Conservation (phyloP, 169 alveolate genomes). For the Plasmodium adleri region DNA sequence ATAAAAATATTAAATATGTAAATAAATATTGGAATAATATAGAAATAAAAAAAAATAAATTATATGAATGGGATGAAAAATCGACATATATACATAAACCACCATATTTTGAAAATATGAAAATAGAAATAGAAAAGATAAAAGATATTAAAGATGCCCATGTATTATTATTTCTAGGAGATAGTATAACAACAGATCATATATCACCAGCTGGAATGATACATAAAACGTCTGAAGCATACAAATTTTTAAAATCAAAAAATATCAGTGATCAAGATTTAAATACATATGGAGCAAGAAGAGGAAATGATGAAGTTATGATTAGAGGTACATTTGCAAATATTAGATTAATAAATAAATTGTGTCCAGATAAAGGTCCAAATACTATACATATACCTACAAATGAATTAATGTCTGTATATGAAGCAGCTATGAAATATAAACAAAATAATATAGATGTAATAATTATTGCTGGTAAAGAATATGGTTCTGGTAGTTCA, state of each 20-base stretch:
- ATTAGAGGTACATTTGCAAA: slow-evolving; percentile 98
- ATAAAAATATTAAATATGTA: slow-evolving; percentile 92
- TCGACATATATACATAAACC: slow-evolving; percentile 97
- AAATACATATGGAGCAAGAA: slow-evolving; percentile 97
- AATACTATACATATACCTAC: slow-evolving; percentile 93
- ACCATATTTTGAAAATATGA: slow-evolving; percentile 92
- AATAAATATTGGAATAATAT: slow-evolving; percentile 94
- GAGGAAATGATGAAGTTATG: slow-evolving; percentile 98
- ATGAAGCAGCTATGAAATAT: slow-evolving; percentile 94
- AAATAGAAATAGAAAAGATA: slow-evolving; percentile 52
- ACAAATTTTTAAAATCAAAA: slow-evolving; percentile 87
- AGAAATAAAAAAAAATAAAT: slow-evolving; percentile 90
- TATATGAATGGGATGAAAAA: slow-evolving; percentile 93
- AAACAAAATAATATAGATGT: slow-evolving; percentile 76
- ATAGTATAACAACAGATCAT: slow-evolving; percentile 97
- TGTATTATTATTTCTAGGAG: slow-evolving; percentile 91
- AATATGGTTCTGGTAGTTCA: slow-evolving; percentile 97
- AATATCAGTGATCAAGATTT: slow-evolving; percentile 93
- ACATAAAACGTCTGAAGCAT: slow-evolving; percentile 95
- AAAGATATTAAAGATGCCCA: slow-evolving; percentile 84
- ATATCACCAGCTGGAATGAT: slow-evolving; percentile 98
- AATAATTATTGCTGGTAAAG: slow-evolving; percentile 94
- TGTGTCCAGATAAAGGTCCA: slow-evolving; percentile 94
- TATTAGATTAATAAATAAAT: slow-evolving; percentile 94
- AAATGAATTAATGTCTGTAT: slow-evolving; percentile 90